Conservation (phyloP, 768 basidiomycete genomes). For the Boletus fagicola region DNA sequence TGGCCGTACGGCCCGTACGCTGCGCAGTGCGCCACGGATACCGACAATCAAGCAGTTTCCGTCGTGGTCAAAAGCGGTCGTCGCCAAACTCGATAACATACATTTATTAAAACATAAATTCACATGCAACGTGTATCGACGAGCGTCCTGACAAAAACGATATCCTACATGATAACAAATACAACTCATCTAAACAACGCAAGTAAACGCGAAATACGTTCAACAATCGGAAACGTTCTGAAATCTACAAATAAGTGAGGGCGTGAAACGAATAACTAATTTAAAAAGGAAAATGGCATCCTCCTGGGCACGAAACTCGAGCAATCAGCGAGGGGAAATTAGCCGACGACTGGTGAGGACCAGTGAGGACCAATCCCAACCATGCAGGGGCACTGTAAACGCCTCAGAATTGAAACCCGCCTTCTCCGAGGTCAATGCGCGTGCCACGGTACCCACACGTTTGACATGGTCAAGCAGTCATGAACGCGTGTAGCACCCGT, state of each 20-base stretch:
- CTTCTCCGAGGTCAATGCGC: neutral
- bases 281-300: neutral
- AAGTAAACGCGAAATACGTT: neutral
- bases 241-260: neutral
- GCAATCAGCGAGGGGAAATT: too few species aligned
- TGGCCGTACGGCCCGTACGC: neutral
- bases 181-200: neutral
- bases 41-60: neutral
- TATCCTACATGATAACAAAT: neutral
- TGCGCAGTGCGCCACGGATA: neutral
- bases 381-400: neutral
- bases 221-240: neutral
- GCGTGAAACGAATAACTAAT: neutral
- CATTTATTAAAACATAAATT: neutral
- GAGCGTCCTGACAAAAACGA: neutral
- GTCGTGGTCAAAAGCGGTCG: neutral
- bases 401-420: neutral
- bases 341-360: neutral
- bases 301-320: neutral
- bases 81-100: neutral
- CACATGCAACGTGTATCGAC: neutral
- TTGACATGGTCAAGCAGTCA: slow-evolving; percentile 11
- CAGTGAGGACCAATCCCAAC: neutral
- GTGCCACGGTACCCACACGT: slow-evolving; percentile 20
- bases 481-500: neutral